phyloP scores from a whole-genome alignment of 208 protist genomes.

The Tritrichomonas musculus region DNA sequence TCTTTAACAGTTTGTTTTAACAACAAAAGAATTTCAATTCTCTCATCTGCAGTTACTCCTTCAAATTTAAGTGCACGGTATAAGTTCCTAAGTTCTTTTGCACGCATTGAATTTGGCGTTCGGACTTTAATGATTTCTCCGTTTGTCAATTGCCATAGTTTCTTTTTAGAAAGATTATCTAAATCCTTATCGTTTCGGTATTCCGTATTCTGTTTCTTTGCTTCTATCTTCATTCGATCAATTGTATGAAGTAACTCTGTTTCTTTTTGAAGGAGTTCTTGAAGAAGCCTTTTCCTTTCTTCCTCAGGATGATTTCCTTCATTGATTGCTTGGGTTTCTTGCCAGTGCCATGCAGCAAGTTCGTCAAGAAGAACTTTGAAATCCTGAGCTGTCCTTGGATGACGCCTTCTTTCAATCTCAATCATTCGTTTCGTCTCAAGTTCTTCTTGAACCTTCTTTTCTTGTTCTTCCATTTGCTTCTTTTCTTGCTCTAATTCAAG shows the following conservation, averaged over 20 bases:
- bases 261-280: conserved; percentile 78
- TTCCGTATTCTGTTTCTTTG: conserved; percentile 60
- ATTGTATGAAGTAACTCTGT: conserved; percentile 82
- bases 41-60: conserved; percentile 56
- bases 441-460: conserved; percentile 60
- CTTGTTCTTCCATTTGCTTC: conserved; percentile 54
- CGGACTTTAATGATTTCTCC: conserved; percentile 58
- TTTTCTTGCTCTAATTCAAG: conserved; percentile 53
- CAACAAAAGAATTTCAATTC: conserved; percentile 83
- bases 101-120: conserved; percentile 73
- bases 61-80: conserved; percentile 65
- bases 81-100: conserved; percentile 76
- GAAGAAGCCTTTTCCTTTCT: conserved; percentile 56
- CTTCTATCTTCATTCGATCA: conserved; percentile 65
- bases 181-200: conserved; percentile 55
- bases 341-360: conserved; percentile 69
- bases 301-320: conserved; percentile 56
- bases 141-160: conserved; percentile 64
- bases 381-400: conserved; percentile 73
- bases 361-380: conserved; percentile 77
- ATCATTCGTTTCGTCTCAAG: conserved; percentile 58
- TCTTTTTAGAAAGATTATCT: conserved; percentile 64
- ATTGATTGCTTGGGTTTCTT: conserved; percentile 67
- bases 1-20: conserved; percentile 90
- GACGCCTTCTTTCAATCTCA: conserved; percentile 70